These are phyloP conservation scores for Entophlyctis luteolus DNA, from an alignment of 192 early-diverging fungal species.

Conservation along the genomic window DNA sequence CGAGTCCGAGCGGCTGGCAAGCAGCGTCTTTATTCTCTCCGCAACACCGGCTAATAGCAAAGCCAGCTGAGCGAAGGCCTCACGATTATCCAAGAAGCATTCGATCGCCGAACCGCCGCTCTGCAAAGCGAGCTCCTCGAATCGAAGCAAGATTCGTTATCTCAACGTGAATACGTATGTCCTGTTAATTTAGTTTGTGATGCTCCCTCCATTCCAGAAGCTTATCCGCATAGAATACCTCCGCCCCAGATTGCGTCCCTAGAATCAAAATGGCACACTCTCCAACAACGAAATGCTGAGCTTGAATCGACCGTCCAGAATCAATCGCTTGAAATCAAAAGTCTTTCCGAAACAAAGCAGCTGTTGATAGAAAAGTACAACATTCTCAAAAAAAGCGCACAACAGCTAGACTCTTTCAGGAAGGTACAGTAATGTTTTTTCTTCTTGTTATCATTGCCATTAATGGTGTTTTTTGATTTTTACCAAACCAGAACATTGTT, in stretches of 20 bases:
- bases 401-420: constrained; percentile 42
- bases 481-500: constrained; percentile 35
- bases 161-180: constrained; percentile 21
- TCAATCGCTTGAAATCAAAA: constrained; percentile 29
- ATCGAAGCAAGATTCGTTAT: constrained; percentile 22
- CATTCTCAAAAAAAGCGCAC: constrained; percentile 34
- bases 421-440: constrained; percentile 26
- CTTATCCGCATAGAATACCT: neutral
- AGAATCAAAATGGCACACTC: constrained; percentile 17
- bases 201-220: neutral
- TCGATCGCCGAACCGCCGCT: constrained; percentile 6
- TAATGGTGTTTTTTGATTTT: neutral
- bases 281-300: constrained; percentile 17
- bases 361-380: constrained; percentile 31
- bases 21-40: neutral
- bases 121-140: constrained; percentile 26
- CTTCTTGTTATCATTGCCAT: neutral
- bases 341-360: constrained; percentile 18
- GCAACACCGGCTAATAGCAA: neutral
- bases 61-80: constrained; percentile 30
- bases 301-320: constrained; percentile 24
- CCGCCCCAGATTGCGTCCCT: constrained; percentile 24
- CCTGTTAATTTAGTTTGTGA: too few species aligned
- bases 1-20: constrained; percentile 19
- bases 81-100: constrained; percentile 33